phyloP scores from a whole-genome alignment of 768 basidiomycete species.

The Albatrellus ellisii region DNA sequence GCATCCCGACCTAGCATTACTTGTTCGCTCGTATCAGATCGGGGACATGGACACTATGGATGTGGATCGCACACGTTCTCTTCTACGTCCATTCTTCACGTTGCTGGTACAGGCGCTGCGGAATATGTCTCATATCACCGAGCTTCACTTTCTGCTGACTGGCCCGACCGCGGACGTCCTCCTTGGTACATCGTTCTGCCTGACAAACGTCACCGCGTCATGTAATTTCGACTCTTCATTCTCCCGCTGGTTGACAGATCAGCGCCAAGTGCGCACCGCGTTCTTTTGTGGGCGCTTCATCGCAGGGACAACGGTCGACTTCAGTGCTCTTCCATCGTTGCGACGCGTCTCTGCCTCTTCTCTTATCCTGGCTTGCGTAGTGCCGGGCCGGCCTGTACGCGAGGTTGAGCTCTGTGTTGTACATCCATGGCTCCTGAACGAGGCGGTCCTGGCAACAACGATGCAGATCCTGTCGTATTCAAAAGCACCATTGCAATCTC shows the following conservation, averaged over 20 bases:
- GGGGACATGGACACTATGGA: slow-evolving; percentile 8
- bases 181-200: slow-evolving; percentile 15
- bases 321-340: slow-evolving; percentile 13
- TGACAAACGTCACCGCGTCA: slow-evolving; percentile 16
- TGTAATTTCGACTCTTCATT: slow-evolving; percentile 16
- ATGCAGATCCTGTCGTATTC: slow-evolving; percentile 15
- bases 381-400: slow-evolving; percentile 15
- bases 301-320: slow-evolving; percentile 9
- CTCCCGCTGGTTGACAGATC: slow-evolving; percentile 15
- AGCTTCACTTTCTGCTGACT: slow-evolving; percentile 16
- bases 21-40: slow-evolving; percentile 9
- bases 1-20: slow-evolving; percentile 6
- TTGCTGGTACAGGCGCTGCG: slow-evolving; percentile 15
- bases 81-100: slow-evolving; percentile 7
- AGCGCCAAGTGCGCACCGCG: slow-evolving; percentile 12
- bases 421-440: slow-evolving; percentile 16
- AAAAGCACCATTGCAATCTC: slow-evolving; percentile 12
- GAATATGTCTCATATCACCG: slow-evolving; percentile 15
- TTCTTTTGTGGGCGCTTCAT: slow-evolving; percentile 17
- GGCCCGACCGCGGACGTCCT: slow-evolving; percentile 15
- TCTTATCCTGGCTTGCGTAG: slow-evolving; percentile 16
- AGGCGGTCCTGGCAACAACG: slow-evolving; percentile 16
- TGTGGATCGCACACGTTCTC: slow-evolving; percentile 2
- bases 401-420: slow-evolving; percentile 18
- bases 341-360: slow-evolving; percentile 17